Evolutionary conservation across 2,329 filamentous ascomycete genomes (phyloP).

Genomic region (Aspergillus quadricinctus): DNA sequence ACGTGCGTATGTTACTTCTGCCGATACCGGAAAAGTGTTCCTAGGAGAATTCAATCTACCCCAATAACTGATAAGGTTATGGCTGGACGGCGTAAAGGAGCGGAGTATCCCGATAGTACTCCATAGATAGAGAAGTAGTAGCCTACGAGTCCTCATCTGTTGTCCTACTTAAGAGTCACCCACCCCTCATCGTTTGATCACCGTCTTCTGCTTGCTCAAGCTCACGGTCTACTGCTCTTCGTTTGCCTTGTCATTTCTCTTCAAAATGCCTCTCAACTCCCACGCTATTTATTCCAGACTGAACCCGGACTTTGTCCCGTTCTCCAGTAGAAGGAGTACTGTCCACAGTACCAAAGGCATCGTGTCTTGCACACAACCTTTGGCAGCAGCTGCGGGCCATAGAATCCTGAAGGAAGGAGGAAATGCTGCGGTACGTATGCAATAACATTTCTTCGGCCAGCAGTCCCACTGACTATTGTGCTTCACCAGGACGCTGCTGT

Average conservation of each 20-base stretch:
- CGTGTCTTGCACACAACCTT: conserved; percentile 81
- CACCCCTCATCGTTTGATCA: background rate
- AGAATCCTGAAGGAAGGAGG: conserved; percentile 81
- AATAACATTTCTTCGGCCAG: background rate
- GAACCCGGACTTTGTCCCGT: conserved; percentile 40
- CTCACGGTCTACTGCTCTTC: background rate
- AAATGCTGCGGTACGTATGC: conserved; percentile 75
- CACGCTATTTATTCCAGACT: conserved; percentile 48
- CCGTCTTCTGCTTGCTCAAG: background rate
- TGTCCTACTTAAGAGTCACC: background rate
- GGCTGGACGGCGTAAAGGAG: background rate
- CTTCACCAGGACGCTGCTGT: conserved; percentile 79
- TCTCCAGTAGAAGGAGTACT: conserved; percentile 75
- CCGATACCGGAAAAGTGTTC: background rate
- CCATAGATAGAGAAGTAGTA: too few species aligned
- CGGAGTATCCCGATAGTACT: background rate
- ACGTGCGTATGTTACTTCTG: background rate
- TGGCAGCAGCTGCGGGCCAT: conserved; percentile 84
- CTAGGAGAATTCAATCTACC: background rate
- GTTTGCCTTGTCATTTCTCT: background rate
- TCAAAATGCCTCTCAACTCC: conserved; percentile 46
- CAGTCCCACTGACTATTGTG: background rate
- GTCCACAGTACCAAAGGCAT: conserved; percentile 93
- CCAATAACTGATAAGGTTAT: background rate
- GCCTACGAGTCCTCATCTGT: background rate